A percentile compares a stretch with the other conserved stretches of the same genome.
These are phyloP conservation scores for Pelargonium citronellum DNA, from an alignment of 441 rosid genomes.

Conservation along the genomic window DNA sequence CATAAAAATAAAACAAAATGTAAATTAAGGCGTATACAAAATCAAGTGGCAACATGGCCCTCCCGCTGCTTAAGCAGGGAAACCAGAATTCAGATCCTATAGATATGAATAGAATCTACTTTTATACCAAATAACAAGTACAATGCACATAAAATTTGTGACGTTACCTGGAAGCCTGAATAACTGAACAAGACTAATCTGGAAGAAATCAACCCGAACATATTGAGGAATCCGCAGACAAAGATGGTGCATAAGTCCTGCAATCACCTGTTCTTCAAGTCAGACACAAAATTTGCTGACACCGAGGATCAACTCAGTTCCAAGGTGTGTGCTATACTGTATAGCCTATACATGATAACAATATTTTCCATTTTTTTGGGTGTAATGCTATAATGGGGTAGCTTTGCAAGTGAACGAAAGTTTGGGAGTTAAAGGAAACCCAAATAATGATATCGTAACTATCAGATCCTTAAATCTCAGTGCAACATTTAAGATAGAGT, in stretches of 20 bases:
- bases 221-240: constrained; percentile 15
- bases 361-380: not conserved
- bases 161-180: constrained; percentile 9
- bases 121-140: not conserved
- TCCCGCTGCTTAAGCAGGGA: not conserved
- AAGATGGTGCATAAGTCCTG: constrained; percentile 12
- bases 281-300: not conserved
- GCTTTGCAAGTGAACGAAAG: no score
- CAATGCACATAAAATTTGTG: not conserved
- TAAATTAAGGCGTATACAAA: no score
- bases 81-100: not conserved
- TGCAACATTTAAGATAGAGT: not conserved
- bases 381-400: not conserved
- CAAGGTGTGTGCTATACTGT: not conserved
- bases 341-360: not conserved
- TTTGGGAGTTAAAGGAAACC: no score
- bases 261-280: constrained; percentile 13
- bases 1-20: no score
- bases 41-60: no score
- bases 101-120: not conserved
- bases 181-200: constrained; percentile 14
- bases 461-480: not conserved
- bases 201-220: constrained; percentile 15
- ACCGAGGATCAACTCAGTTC: constrained; percentile 3
- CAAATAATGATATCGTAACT: not conserved